Evolutionary conservation across 441 rosid species (phyloP), one percentile per base, ranked within the genome.

Genomic region (Monsonia emarginata): DNA sequence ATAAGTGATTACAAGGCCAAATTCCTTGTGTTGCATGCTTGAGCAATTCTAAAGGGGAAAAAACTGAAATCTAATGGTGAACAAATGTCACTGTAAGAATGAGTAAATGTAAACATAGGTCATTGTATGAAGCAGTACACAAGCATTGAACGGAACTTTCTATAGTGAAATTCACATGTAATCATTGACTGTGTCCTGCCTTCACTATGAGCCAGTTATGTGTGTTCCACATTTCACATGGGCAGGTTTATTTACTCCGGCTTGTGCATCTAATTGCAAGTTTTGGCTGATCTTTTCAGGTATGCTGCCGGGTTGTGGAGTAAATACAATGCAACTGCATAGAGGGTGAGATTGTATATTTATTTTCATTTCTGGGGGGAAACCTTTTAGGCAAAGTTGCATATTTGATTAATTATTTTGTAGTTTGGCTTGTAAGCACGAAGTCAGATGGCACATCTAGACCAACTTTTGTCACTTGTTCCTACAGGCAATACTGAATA

Each of bases 231-330:
- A 52, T 52, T 52, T 52, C 21, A 6, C 58, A 7, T 22, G 27
- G 4, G 13, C 58, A 52, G 25, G 21, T 52, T 52, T 21, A 19
- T 21, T 18, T 0, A 1, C 60, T 24, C 59, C 8, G 14, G 8
- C 59, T 9, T 56, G 61, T 56, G 5, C 61, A 25, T 56, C 30
- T 56, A 56, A 56, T 56, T 56, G 24, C 5, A 2, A 25, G 0
- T 3, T 56, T 56, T 56, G 24, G 5, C 30, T 11, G 9, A 25
- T 56, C 16, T 11, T 56, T 54, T 13, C 18, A 56, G 61, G 61
- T 56, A 25, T 56, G 61, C 30, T 56, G 30, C 61, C n/a, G 61
- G 61, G 32, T 56, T 56, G 61, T 56, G 32, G 31, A 56, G 61
- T 56, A 56, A 25, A 56, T 56, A 26, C 31, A 56, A 25, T 56